Percentiles rank a stretch among this genome's conserved stretches.
phyloP scores from a whole-genome alignment of 106 monocot species.

The Alisma plantagoaquatica region DNA sequence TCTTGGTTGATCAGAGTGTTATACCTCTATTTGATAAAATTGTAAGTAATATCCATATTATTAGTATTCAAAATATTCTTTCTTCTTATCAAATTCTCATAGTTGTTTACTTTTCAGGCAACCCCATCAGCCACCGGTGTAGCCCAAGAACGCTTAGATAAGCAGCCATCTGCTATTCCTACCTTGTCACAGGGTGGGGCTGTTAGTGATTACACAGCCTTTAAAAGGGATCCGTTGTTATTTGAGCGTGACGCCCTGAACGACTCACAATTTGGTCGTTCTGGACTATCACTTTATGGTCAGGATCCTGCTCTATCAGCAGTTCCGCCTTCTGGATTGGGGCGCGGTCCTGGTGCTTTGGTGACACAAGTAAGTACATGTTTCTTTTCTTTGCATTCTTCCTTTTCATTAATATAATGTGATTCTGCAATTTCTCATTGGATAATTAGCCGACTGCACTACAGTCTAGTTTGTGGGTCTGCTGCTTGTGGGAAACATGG shows the following conservation, averaged over 20 bases:
- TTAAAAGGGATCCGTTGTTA: conserved; percentile 48
- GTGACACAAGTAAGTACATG: conserved; percentile 79
- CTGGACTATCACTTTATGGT: conserved; percentile 54
- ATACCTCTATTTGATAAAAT: conserved; percentile 73
- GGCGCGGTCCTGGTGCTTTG: conserved; percentile 44
- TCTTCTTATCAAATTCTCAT: not conserved
- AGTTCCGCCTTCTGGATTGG: conserved; percentile 37
- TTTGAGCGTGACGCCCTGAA: conserved; percentile 42
- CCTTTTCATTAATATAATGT: no score
- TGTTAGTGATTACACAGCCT: conserved; percentile 38
- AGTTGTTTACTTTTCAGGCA: not conserved
- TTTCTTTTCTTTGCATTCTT: conserved; percentile 1
- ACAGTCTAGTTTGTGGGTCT: no score
- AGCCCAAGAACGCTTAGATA: conserved; percentile 38
- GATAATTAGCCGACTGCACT: no score
- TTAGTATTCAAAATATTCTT: no score
- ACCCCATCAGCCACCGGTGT: conserved; percentile 5
- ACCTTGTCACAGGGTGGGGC: conserved; percentile 22
- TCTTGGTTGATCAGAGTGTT: conserved; percentile 85
- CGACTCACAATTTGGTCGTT: conserved; percentile 40
- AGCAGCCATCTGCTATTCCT: conserved; percentile 19
- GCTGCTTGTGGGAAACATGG: no score
- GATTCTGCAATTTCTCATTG: no score
- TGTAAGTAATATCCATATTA: no score
- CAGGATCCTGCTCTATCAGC: conserved; percentile 66